phyloP scores from a whole-genome alignment of 2,329 filamentous ascomycete species.

The Amauroascus verrucosus region DNA sequence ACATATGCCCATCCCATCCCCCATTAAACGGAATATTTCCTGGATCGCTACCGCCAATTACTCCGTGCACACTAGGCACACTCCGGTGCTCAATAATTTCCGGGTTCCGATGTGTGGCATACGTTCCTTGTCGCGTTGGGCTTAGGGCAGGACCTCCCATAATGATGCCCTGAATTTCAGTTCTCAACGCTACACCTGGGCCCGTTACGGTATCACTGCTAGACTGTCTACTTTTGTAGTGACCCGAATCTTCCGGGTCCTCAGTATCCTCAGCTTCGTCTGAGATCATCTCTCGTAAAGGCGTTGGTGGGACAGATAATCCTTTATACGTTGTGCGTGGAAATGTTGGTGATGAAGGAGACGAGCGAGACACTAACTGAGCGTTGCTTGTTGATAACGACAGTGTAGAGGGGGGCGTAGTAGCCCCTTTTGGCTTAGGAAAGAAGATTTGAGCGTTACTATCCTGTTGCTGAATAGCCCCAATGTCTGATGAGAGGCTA shows the following conservation, averaged over 20 bases:
- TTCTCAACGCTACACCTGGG: not conserved
- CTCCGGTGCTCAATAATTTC: conserved; percentile 8
- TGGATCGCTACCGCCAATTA: conserved; percentile 3
- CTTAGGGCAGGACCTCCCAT: conserved; percentile 13
- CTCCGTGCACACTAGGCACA: conserved; percentile 15
- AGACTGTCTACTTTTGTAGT: not conserved
- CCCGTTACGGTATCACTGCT: not conserved
- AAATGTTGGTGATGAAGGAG: not conserved
- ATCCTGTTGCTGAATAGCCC: not conserved
- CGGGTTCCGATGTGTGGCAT: conserved; percentile 10
- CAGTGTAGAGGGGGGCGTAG: not conserved
- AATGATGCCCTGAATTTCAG: conserved; percentile 17
- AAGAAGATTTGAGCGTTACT: not conserved
- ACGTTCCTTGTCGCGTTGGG: conserved; percentile 14
- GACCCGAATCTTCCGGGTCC: not conserved
- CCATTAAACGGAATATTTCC: not conserved
- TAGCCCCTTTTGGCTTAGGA: conserved; percentile 1
- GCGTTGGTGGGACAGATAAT: conserved; percentile 3
- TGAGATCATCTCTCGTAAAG: not conserved
- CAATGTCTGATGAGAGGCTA: not conserved
- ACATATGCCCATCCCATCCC: not conserved
- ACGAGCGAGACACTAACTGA: conserved; percentile 1
- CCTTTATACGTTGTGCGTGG: not conserved
- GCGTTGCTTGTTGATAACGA: not conserved
- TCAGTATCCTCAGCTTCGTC: not conserved